Percentiles rank a stretch among this genome's conserved stretches.
phyloP scores from a whole-genome alignment of 1,139 yeast species.

The Candida tetrigidarum region DNA sequence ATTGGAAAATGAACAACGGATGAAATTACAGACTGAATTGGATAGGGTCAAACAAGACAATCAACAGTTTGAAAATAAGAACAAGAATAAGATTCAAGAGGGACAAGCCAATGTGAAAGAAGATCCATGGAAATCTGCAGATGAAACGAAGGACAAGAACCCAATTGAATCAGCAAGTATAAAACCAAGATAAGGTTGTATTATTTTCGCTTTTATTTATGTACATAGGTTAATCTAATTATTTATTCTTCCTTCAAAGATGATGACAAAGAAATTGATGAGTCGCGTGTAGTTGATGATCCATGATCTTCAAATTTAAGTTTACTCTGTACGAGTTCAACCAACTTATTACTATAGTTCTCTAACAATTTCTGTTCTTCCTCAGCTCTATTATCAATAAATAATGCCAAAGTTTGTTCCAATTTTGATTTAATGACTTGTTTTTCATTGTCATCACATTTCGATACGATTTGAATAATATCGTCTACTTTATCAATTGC shows the following conservation, averaged over 20 bases:
- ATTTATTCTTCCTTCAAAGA: background rate
- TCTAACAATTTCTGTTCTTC: constrained; percentile 25
- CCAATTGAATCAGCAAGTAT: constrained; percentile 41
- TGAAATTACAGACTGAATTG: constrained; percentile 39
- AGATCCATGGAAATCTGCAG: constrained; percentile 46
- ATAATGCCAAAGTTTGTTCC: constrained; percentile 14
- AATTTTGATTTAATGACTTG: constrained; percentile 15
- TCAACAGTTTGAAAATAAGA: constrained; percentile 16
- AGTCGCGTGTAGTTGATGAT: background rate
- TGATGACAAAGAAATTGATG: background rate
- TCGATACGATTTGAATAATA: constrained; percentile 8
- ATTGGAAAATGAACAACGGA: constrained; percentile 36
- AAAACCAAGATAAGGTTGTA: constrained; percentile 28
- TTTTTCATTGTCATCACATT: constrained; percentile 18
- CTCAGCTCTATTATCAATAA: constrained; percentile 12
- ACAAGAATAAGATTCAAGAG: constrained; percentile 10
- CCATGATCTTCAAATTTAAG: constrained; percentile 10
- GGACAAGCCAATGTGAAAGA: constrained; percentile 9
- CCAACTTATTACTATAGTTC: constrained; percentile 35
- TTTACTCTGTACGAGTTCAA: constrained; percentile 28
- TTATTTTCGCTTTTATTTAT: background rate
- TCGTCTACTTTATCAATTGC: constrained; percentile 12
- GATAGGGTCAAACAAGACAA: constrained; percentile 30
- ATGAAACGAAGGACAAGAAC: constrained; percentile 28
- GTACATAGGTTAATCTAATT: constrained; percentile 7